Base-by-base conservation (phyloP, 257 asterid species). In the Verbena officinalis region DNA sequence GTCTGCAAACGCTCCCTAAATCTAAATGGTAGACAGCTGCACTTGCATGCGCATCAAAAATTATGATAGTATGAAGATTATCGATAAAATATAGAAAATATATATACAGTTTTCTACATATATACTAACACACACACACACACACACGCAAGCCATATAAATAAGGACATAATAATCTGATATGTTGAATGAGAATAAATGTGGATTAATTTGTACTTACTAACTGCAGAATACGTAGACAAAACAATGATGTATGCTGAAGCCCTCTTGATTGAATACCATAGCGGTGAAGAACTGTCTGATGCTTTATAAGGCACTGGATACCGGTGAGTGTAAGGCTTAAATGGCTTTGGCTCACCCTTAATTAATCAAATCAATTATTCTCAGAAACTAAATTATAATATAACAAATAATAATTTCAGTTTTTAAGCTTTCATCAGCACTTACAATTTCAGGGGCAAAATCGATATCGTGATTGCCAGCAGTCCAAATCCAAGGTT, bases 401-500 rank as follows among this genome's bases (percentile, higher is more conserved):
- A 43, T 23, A 12, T n/a, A 55, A 2, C 40, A 36, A 5, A 36
- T 4, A 36, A 36, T 36, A 5, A 36, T 36, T 1, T 7, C 4
- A 36, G 11, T 1, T 36, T n/a, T 36, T 4, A 36, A 4, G 40
- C 9, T 36, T 36, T 4, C 9, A 49, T 36, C 30, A 66, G 19
- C 10, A 39, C 88, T 73, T 38, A 83, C 95, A 62, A 90, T 70
- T 50, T 82, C 86, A n/a, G 96, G 95, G 33, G 73, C 86, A 64
- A 71, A 88, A 74, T 90, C 97, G 5, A 88, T 30, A 61, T 90
- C 97, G 13, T 90, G 97, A 66, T 90, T 90, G 66, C 96, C 96
- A 0, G 76, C 85, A 0, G 91, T 81, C 97, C 95, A 90, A 73
- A 88, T 82, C 97, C 97, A 90, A 42, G 97, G 97, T 57, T 90